Percentiles rank a stretch among this genome's conserved stretches.
Conservation (phyloP, 2,329 filamentous ascomycete species). For the Cucurbitaria berberidis region DNA sequence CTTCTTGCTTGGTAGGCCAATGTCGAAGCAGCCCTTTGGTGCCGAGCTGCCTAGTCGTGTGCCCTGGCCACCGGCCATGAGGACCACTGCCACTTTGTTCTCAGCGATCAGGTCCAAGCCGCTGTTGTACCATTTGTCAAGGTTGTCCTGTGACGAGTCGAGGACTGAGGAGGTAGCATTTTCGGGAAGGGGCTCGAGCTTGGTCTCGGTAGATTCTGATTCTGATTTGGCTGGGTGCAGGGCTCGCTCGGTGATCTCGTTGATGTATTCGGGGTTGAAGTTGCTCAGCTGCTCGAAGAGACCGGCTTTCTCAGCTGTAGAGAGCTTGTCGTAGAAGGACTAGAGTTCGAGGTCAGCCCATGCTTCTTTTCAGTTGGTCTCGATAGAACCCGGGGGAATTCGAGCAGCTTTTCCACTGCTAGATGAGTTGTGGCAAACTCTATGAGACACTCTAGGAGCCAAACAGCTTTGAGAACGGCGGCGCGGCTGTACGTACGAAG, state of each 20-base stretch:
- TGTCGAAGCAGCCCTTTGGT: constrained; percentile 97
- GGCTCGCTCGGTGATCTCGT: constrained; percentile 81
- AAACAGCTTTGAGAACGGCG: not conserved
- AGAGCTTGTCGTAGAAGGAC: constrained; percentile 82
- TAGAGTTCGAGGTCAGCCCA: not conserved
- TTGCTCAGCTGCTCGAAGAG: constrained; percentile 81
- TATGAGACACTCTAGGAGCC: not conserved
- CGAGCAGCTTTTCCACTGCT: not conserved
- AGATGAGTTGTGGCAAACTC: not conserved
- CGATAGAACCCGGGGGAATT: not conserved
- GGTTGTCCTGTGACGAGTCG: constrained; percentile 79
- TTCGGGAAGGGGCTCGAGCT: constrained; percentile 86
- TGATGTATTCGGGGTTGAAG: constrained; percentile 87
- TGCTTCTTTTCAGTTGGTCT: not conserved
- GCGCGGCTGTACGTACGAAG: constrained; percentile 55
- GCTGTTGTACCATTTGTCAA: constrained; percentile 81
- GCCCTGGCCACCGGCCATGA: constrained; percentile 97
- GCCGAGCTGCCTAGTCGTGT: constrained; percentile 92
- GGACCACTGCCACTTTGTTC: constrained; percentile 80
- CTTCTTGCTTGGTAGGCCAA: constrained; percentile 90
- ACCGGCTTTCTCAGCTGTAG: constrained; percentile 71
- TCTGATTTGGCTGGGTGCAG: constrained; percentile 74
- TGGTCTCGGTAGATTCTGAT: constrained; percentile 58
- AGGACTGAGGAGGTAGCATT: constrained; percentile 88
- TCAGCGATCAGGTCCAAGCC: constrained; percentile 70